phyloP scores from a whole-genome alignment of 345 rosid genomes.

The Arabis alpina region DNA sequence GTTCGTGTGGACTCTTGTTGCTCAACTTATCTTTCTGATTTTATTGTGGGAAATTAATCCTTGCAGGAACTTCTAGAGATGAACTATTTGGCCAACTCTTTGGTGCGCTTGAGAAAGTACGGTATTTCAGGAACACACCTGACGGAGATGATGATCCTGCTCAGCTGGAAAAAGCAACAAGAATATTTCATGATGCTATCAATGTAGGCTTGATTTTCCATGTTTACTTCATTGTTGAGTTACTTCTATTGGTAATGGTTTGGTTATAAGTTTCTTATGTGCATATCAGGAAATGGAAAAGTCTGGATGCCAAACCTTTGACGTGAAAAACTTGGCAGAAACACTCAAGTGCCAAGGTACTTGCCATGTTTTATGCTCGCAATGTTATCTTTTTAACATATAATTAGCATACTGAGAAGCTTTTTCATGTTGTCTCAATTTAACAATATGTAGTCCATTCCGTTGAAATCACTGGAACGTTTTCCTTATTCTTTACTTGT shows the following conservation, averaged over 20 bases:
- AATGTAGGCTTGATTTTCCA: conserved; percentile 48
- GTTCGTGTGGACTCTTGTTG: too few relatives aligned
- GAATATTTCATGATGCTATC: conserved; percentile 71
- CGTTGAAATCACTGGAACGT: not conserved
- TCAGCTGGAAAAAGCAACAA: conserved; percentile 73
- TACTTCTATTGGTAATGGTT: conserved; percentile 6
- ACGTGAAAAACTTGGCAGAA: conserved; percentile 63
- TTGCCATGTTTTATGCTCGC: conserved; percentile 10
- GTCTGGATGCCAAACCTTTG: conserved; percentile 58
- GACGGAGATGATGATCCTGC: conserved; percentile 72
- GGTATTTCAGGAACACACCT: conserved; percentile 54
- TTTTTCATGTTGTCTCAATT: not conserved
- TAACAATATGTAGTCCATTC: not conserved
- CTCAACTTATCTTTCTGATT: too few relatives aligned
- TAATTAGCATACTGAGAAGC: not conserved
- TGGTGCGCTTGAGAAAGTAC: conserved; percentile 77
- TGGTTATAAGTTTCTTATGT: conserved; percentile 14
- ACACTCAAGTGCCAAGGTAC: conserved; percentile 79
- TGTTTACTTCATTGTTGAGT: conserved; percentile 3
- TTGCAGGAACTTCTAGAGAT: conserved; percentile 69
- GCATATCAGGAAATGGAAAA: conserved; percentile 76
- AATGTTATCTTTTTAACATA: not conserved
- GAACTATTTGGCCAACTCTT: conserved; percentile 80
- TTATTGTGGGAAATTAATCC: conserved; percentile 6
- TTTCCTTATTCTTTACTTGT: conserved; percentile 7